These are phyloP conservation scores for Fusarium armeniacum DNA, from an alignment of 2,329 filamentous ascomycete species.

Conservation along the genomic window DNA sequence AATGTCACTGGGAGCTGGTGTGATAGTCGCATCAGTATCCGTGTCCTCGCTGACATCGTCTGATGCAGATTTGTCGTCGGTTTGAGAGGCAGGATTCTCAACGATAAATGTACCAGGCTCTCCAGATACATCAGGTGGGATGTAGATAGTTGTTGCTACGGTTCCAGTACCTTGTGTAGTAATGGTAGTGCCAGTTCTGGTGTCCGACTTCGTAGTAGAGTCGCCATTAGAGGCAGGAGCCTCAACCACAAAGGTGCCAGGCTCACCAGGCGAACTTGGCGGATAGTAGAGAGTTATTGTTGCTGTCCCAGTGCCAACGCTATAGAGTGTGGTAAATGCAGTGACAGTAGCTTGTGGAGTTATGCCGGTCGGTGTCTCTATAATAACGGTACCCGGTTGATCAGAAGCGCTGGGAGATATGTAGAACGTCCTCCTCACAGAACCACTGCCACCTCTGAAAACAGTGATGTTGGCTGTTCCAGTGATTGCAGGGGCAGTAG, in stretches of 20 bases:
- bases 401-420: not conserved
- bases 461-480: conserved; percentile 23
- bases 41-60: not conserved
- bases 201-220: fast-evolving
- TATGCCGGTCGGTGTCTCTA: conserved; percentile 3
- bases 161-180: conserved; percentile 7
- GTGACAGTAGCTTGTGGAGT: not conserved
- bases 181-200: conserved; percentile 6
- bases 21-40: not conserved
- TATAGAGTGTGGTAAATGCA: not conserved
- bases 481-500: conserved; percentile 7
- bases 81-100: not conserved
- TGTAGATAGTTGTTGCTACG: not conserved
- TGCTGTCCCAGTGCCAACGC: not conserved
- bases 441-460: conserved; percentile 6
- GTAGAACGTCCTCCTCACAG: conserved; percentile 10
- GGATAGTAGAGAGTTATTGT: conserved; percentile 10
- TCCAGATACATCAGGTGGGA: not conserved
- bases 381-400: conserved; percentile 23
- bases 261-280: conserved; percentile 1
- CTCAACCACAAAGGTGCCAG: conserved; percentile 14
- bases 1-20: not conserved
- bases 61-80: not conserved
- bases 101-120: conserved; percentile 13
- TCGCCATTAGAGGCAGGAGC: not conserved